A percentile compares a stretch with the other conserved stretches of the same genome.
Evolutionary conservation across 371 early-diverging fungal genomes (phyloP).

Genomic region (Circinella minor): DNA sequence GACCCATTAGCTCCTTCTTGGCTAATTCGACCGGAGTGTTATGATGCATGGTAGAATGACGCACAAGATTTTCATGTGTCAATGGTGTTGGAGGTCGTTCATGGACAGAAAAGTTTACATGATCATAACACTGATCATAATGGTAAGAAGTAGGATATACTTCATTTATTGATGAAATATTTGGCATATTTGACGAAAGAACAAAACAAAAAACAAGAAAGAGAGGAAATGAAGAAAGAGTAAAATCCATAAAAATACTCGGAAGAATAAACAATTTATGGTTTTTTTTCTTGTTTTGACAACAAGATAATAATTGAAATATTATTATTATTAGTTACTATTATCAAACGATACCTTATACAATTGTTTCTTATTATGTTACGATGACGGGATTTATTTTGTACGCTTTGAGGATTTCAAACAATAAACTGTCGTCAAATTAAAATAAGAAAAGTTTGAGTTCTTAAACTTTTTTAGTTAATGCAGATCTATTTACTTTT

Average conservation of each 20-base stretch:
- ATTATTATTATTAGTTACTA: background rate
- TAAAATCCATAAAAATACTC: background rate
- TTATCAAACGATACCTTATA: background rate
- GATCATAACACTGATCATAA: too few species aligned
- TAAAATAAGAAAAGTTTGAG: too few species aligned
- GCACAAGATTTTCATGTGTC: background rate
- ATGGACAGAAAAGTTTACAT: background rate
- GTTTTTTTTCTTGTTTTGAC: background rate
- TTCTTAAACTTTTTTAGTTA: background rate
- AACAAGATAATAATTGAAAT: background rate
- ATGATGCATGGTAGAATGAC: background rate
- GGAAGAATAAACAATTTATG: slow-evolving; percentile 1
- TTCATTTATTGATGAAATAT: background rate
- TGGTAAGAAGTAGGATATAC: too few species aligned
- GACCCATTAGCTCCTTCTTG: background rate
- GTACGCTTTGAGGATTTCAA: too few species aligned
- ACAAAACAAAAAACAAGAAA: background rate
- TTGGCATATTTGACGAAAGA: background rate
- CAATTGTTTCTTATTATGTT: too few species aligned
- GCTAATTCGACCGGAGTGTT: background rate
- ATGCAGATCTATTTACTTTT: slow-evolving; percentile 5
- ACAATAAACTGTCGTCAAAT: too few species aligned
- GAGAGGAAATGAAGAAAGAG: too few species aligned
- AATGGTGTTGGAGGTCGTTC: background rate
- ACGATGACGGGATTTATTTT: too few species aligned